Evolutionary conservation across 2,329 filamentous ascomycete species (phyloP), one percentile per base, ranked within the genome.

Genomic region (Chalaropsis thielavioides): DNA sequence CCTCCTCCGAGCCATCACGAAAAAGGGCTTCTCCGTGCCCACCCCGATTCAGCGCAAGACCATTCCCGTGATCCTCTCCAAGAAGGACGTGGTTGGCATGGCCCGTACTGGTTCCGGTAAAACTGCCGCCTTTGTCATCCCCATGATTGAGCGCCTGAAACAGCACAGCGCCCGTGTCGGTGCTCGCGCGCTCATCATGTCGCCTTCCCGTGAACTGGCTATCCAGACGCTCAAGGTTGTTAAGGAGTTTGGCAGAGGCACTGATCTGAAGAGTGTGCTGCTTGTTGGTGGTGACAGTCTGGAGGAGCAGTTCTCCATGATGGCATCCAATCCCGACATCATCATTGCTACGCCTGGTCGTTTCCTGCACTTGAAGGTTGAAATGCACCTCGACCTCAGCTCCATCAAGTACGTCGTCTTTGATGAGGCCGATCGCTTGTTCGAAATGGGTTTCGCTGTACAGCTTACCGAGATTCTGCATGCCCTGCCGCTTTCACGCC

Each of bases 31-130:
- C 76, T 90, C 88, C 0, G 90, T 97, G 2, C 95, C 95, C 3
- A 99, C 94, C 0, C 94, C 94, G 0, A 99, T 99, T 75, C 94
- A 99, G 78, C 85, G 94, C 70, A 97, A 97, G 76, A 90, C 94
- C 1, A 96, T 99, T 60, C 95, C 94, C 3, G 79, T 97, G 64
- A 85, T 99, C 64, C 80, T 97, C 70, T 89, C 95, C 68, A 84
- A 88, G 64, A 89, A 91, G 76, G 94, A 99, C 80, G 89, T 97
- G n/a, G 92, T 99, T 27, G 95, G 92, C 69, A 99, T 99, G 94
- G 94, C 94, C 7, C 83, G 95, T 69, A 99, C 95, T n/a, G 94
- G 94, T 73, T 97, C 92, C 22, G 94, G 94, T 78, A 99, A 99
- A 79, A 99, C 95, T 0, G 94, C 92, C 0, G 94, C 94, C 24